These are phyloP conservation scores for Xylaria intraflava DNA, from an alignment of 495 filamentous ascomycete species.

Conservation along the genomic window DNA sequence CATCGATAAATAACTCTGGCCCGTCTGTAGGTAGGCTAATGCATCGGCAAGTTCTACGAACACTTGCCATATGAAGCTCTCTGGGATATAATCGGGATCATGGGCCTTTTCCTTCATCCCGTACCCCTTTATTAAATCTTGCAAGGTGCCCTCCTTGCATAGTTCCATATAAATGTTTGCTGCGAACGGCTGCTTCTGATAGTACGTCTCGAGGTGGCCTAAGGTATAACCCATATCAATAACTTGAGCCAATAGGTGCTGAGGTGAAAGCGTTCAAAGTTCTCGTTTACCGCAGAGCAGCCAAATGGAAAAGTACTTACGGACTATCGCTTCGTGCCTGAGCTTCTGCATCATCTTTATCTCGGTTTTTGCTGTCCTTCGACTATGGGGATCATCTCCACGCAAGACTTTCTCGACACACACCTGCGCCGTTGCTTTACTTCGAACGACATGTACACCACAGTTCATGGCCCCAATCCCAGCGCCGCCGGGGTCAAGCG, in stretches of 20 bases:
- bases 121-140: conserved; percentile 8
- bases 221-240: background rate
- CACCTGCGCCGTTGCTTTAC: background rate
- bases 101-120: background rate
- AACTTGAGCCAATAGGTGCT: background rate
- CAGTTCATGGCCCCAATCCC: background rate
- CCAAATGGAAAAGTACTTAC: background rate
- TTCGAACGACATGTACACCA: background rate
- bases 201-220: conserved; percentile 6
- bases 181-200: background rate
- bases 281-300: background rate
- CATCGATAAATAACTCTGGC: conserved; percentile 1
- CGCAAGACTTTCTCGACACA: background rate
- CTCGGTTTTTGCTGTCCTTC: background rate
- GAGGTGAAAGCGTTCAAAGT: background rate
- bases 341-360: conserved; percentile 17
- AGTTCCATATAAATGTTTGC: conserved; percentile 22
- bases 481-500: background rate
- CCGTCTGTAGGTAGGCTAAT: conserved; percentile 22
- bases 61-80: conserved; percentile 28
- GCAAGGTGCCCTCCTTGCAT: conserved; percentile 20
- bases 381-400: background rate
- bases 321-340: conserved; percentile 11
- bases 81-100: conserved; percentile 5
- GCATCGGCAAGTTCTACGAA: conserved; percentile 25